phyloP scores from a whole-genome alignment of 768 basidiomycete genomes.

The Grammothele lineata region DNA sequence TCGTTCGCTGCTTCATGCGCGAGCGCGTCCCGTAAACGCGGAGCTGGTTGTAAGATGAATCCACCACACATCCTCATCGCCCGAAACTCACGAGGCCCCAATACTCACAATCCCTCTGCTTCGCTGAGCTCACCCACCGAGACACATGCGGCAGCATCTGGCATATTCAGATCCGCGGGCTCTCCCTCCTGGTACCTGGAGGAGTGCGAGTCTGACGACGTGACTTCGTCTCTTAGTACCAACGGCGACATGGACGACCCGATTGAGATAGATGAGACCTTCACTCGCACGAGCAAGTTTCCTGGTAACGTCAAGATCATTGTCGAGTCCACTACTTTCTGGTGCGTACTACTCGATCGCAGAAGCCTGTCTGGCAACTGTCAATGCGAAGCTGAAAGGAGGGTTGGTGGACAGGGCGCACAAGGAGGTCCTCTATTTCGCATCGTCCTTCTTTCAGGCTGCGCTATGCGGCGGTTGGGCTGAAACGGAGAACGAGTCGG shows the following conservation, averaged over 20 bases:
- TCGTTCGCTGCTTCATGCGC: too few species aligned
- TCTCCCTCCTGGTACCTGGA: constrained; percentile 80
- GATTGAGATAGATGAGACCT: constrained; percentile 80
- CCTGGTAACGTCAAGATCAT: constrained; percentile 90
- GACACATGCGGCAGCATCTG: constrained; percentile 83
- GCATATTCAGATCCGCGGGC: constrained; percentile 77
- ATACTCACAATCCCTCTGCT: constrained; percentile 75
- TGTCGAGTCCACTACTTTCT: constrained; percentile 86
- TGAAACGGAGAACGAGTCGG: constrained; percentile 55
- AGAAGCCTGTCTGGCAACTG: not conserved
- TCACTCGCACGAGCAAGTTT: constrained; percentile 59
- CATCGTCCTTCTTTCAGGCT: constrained; percentile 94
- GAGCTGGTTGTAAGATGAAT: constrained; percentile 67
- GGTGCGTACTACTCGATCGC: constrained; percentile 45
- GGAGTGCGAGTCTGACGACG: constrained; percentile 65
- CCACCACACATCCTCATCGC: constrained; percentile 88
- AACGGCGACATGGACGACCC: constrained; percentile 59
- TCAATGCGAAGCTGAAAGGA: too few species aligned
- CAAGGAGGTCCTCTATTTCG: constrained; percentile 87
- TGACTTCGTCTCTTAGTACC: constrained; percentile 63
- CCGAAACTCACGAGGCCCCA: constrained; percentile 72
- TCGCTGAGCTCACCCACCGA: constrained; percentile 82
- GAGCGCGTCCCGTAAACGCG: too few species aligned
- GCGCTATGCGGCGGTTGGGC: constrained; percentile 90
- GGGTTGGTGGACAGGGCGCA: constrained; percentile 73